Percentiles rank a stretch among this genome's conserved stretches.
Conservation (phyloP, 1,284 basidiomycete species). For the Irpex sp. region DNA sequence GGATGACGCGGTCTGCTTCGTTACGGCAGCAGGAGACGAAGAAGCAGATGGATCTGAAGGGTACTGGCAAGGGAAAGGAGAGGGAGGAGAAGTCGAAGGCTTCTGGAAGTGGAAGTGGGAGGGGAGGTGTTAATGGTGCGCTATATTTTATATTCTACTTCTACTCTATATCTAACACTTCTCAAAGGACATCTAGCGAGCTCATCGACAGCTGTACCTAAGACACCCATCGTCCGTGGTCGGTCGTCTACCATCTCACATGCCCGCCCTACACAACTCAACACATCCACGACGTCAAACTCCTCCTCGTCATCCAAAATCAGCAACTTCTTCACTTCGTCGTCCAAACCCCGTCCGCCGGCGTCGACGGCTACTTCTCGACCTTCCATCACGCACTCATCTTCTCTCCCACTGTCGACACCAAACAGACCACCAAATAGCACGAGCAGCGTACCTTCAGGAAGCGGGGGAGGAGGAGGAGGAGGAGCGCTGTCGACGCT, state of each 20-base stretch:
- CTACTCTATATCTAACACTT: too few species aligned
- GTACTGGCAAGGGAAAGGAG: neutral
- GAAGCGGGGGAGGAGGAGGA: neutral
- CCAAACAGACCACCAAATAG: neutral
- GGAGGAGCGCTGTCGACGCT: constrained; percentile 37
- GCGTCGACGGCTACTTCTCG: neutral
- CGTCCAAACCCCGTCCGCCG: constrained; percentile 12
- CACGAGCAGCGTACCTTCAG: constrained; percentile 8
- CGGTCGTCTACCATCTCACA: constrained; percentile 21
- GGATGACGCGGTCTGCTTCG: constrained; percentile 18
- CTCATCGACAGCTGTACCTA: too few species aligned
- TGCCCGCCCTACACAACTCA: constrained; percentile 24
- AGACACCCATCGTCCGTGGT: constrained; percentile 9
- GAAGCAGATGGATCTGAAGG: constrained; percentile 7
- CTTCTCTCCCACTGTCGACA: neutral
- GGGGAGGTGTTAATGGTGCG: neutral
- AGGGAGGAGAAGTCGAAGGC: too few species aligned
- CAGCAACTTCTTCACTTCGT: constrained; percentile 16
- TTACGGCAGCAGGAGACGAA: constrained; percentile 15
- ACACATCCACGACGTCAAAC: too few species aligned
- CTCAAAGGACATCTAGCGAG: too few species aligned
- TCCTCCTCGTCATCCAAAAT: constrained; percentile 10
- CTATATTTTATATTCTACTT: too few species aligned
- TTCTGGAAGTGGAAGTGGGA: too few species aligned
- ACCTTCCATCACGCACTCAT: neutral